Evolutionary conservation across 176 grass and related monocot genomes (phyloP).

Genomic region (Triticum urartu): DNA sequence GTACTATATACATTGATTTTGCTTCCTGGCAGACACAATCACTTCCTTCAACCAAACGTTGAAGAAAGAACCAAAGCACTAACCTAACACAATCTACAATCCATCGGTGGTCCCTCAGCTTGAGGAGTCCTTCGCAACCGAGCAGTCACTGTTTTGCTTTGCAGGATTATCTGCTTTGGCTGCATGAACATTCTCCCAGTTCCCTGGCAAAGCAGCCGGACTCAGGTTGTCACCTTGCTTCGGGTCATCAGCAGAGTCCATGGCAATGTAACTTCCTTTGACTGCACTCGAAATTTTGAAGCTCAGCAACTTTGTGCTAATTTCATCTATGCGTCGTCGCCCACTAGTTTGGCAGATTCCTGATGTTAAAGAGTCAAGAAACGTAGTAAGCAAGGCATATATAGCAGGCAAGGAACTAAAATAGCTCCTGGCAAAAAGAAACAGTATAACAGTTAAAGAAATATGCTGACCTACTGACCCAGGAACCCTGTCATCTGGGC

Average conservation of each 20-base stretch:
- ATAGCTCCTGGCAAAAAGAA: neutral
- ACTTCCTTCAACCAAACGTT: slow-evolving; percentile 34
- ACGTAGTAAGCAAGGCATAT: neutral
- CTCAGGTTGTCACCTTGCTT: neutral
- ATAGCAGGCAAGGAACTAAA: neutral
- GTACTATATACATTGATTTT: neutral
- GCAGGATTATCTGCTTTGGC: neutral
- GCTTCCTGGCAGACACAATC: neutral
- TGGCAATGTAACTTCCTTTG: slow-evolving; percentile 32
- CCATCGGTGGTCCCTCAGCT: slow-evolving; percentile 4
- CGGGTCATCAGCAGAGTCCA: neutral
- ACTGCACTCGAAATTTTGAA: slow-evolving; percentile 37
- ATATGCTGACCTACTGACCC: slow-evolving; percentile 23
- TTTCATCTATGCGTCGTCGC: slow-evolving; percentile 1
- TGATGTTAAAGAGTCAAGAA: neutral
- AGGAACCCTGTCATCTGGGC: neutral
- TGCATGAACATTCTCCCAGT: slow-evolving; percentile 25
- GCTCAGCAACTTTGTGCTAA: slow-evolving; percentile 22
- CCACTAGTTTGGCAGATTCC: slow-evolving; percentile 20
- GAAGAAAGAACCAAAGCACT: neutral
- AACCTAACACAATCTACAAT: neutral
- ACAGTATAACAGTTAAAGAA: neutral
- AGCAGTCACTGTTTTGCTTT: slow-evolving; percentile 2
- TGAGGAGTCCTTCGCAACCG: neutral
- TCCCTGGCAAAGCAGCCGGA: neutral